Conservation (phyloP, 495 filamentous ascomycete genomes). For the Umbilicaria muhlenbergii region DNA sequence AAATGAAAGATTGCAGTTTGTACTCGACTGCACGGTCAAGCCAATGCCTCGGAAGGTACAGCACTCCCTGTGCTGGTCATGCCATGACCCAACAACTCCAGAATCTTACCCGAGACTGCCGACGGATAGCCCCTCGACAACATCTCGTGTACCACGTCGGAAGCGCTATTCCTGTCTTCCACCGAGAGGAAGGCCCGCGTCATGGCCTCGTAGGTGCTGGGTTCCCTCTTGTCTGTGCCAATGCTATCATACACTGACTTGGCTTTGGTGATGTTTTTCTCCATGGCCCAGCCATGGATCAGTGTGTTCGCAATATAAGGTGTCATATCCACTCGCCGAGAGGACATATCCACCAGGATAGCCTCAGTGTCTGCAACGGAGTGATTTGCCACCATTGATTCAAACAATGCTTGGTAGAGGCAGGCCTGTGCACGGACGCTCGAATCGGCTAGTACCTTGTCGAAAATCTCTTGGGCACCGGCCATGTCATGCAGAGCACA, state of each 20-base stretch:
- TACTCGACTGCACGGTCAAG: neutral
- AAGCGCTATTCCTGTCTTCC: constrained; percentile 59
- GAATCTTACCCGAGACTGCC: constrained; percentile 80
- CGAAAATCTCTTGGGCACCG: constrained; percentile 68
- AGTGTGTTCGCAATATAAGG: constrained; percentile 97
- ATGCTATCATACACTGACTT: constrained; percentile 64
- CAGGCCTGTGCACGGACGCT: constrained; percentile 59
- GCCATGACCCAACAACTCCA: constrained; percentile 68
- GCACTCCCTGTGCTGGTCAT: constrained; percentile 10
- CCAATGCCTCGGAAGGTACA: neutral
- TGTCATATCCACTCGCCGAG: constrained; percentile 64
- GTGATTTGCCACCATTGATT: constrained; percentile 92
- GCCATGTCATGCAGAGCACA: constrained; percentile 85
- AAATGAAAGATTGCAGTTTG: neutral
- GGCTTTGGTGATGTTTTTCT: constrained; percentile 65
- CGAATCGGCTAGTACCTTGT: constrained; percentile 51
- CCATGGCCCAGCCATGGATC: constrained; percentile 93
- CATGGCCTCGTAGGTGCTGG: constrained; percentile 99
- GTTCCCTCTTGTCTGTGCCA: constrained; percentile 62
- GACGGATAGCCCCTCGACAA: constrained; percentile 75
- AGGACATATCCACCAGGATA: constrained; percentile 58
- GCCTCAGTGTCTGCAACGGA: constrained; percentile 58
- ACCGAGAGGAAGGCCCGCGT: constrained; percentile 78
- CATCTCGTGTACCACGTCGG: constrained; percentile 77
- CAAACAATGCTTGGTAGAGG: constrained; percentile 89